A percentile compares a stretch with the other conserved stretches of the same genome.
Evolutionary conservation across 140 eudicot species (phyloP).

Genomic region (Bidens hawaiensis): DNA sequence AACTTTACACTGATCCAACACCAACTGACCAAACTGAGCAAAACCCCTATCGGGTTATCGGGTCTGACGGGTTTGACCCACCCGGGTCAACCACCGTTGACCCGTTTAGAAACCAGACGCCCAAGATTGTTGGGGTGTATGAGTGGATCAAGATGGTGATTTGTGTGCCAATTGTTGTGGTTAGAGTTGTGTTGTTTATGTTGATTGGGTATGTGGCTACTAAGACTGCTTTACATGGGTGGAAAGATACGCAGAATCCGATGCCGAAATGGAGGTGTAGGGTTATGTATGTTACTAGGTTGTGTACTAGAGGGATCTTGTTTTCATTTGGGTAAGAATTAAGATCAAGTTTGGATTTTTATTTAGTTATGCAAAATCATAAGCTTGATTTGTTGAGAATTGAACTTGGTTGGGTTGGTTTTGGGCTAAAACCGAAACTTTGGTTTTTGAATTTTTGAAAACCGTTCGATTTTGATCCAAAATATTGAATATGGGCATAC

Average conservation of each 20-base stretch:
- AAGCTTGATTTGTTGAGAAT: too few relatives aligned
- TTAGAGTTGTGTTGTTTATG: conserved; percentile 65
- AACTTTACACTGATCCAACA: background rate
- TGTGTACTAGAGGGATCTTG: conserved; percentile 61
- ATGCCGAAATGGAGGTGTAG: conserved; percentile 88
- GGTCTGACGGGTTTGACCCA: conserved; percentile 46
- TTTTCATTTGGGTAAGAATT: conserved; percentile 99
- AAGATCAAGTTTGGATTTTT: conserved; percentile 3
- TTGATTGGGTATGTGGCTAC: conserved; percentile 70
- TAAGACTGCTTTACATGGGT: conserved; percentile 53
- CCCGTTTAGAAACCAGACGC: conserved; percentile 80
- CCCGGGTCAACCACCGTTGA: conserved; percentile 57
- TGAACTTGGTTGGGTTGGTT: too few relatives aligned
- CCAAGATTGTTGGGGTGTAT: conserved; percentile 59
- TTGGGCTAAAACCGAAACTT: too few relatives aligned
- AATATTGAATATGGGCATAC: too few relatives aligned
- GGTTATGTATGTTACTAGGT: conserved; percentile 81
- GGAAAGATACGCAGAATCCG: conserved; percentile 82
- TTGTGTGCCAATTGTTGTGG: conserved; percentile 52
- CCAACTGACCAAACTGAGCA: background rate
- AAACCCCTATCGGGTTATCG: conserved; percentile 54
- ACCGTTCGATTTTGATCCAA: too few relatives aligned
- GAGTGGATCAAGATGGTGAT: conserved; percentile 82
- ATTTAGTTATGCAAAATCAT: too few relatives aligned
- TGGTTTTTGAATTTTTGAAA: too few relatives aligned